These are phyloP conservation scores for Pezicula carpinea DNA, from an alignment of 2,329 filamentous ascomycete genomes.

Conservation along the genomic window DNA sequence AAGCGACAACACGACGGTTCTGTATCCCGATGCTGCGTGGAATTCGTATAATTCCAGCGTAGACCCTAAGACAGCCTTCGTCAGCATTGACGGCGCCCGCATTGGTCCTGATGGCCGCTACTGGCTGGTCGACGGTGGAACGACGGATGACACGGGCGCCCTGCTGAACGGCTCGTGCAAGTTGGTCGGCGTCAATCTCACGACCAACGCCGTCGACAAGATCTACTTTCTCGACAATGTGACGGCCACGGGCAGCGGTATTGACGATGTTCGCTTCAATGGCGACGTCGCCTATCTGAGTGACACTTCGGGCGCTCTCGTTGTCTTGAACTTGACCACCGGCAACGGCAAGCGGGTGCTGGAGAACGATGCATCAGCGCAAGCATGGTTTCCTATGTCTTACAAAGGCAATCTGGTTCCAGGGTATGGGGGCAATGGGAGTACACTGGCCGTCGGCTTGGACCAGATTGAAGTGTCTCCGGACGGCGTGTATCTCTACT, in stretches of 20 bases:
- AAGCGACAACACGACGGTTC: conserved; percentile 12
- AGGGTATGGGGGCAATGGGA: conserved; percentile 13
- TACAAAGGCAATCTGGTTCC: conserved; percentile 26
- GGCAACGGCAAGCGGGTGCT: conserved; percentile 25
- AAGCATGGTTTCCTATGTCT: conserved; percentile 25
- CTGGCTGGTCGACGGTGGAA: neutral
- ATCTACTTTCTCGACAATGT: conserved; percentile 31
- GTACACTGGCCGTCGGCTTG: conserved; percentile 23
- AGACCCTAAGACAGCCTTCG: conserved; percentile 19
- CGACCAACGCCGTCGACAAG: conserved; percentile 26
- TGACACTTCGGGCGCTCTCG: conserved; percentile 58
- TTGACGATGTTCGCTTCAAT: conserved; percentile 35
- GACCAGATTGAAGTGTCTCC: conserved; percentile 37
- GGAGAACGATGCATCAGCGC: conserved; percentile 21
- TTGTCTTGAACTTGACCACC: conserved; percentile 25
- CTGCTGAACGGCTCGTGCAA: conserved; percentile 26
- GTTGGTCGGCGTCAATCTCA: conserved; percentile 18
- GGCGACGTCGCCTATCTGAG: conserved; percentile 65
- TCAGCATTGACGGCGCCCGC: neutral
- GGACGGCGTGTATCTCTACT: conserved; percentile 32
- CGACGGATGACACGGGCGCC: no score
- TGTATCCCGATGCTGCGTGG: conserved; percentile 27
- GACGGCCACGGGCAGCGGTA: conserved; percentile 23
- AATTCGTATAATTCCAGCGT: conserved; percentile 25
- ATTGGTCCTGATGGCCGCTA: neutral